Conservation (phyloP, 352 stramenopile species). For the Phytophthora europaea region DNA sequence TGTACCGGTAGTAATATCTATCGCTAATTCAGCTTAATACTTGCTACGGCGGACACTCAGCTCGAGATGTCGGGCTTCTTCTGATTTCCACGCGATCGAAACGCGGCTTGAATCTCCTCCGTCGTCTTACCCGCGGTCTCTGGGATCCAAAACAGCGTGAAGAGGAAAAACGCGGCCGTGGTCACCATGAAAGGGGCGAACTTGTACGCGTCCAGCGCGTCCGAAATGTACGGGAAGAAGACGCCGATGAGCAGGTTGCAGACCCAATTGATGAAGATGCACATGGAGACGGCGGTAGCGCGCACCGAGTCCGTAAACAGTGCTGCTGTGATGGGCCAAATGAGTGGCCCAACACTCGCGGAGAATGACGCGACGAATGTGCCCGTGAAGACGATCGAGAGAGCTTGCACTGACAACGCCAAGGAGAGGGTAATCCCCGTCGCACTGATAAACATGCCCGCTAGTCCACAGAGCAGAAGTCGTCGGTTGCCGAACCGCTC, state of each 20-base stretch:
- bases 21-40: neutral
- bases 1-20: too few relatives aligned
- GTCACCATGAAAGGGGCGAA: constrained; percentile 66
- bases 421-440: constrained; percentile 55
- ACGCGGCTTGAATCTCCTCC: constrained; percentile 67
- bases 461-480: constrained; percentile 51
- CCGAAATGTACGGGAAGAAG: constrained; percentile 66
- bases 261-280: constrained; percentile 63
- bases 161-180: constrained; percentile 50
- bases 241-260: constrained; percentile 70
- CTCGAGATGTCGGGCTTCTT: constrained; percentile 15
- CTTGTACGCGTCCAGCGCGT: constrained; percentile 45
- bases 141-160: constrained; percentile 46
- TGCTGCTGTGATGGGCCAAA: constrained; percentile 59
- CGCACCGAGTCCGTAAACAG: constrained; percentile 72
- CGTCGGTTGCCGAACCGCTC: constrained; percentile 53
- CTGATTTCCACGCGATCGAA: constrained; percentile 26
- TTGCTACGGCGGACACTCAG: neutral
- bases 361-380: constrained; percentile 59
- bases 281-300: constrained; percentile 52
- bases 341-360: constrained; percentile 62
- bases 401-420: constrained; percentile 32
- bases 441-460: constrained; percentile 63
- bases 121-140: constrained; percentile 71
- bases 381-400: constrained; percentile 63